Base-by-base conservation (phyloP, 148 eudicot genomes). In the Limonium bicolor region DNA sequence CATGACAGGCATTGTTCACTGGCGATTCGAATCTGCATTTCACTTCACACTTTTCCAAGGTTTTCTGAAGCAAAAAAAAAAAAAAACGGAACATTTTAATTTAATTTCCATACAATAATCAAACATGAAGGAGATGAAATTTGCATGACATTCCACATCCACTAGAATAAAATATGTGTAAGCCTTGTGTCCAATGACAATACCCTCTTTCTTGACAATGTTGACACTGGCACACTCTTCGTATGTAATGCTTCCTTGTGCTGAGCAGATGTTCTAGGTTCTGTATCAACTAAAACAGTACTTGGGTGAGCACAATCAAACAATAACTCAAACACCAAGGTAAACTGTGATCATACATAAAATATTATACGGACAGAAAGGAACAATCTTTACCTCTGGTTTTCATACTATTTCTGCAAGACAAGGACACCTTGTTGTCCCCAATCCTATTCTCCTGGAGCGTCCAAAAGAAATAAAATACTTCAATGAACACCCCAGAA, bases 11-110 rank as follows among this genome's bases (percentile, higher is more conserved):
- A 28, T 18, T 55, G 12, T 28, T 32, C 52, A 27, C 33, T 43
- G 57, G 30, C 43, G 50, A 34, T 37, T 44, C 38, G 50, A 31
- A 49, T 19, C 14, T 45, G 23, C 26, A 27, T 21, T 43, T 28
- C 27, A 41, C 41, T 19, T 27, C 57, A 48, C n/a, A n/a, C n/a
- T n/a, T n/a, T n/a, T 49, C 56, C 61, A 48, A 16, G 17, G 31
- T 16, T 32, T 20, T 14, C 48, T 43, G 25, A 30, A 34, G 44
- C 36, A 29, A 20, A 18, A 36, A 27, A 44, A 30, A 24, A 15
- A 20, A 41, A 20, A 26, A 20, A 27, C 22, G 23, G 2, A 10
- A 32, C 34, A 6, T 44, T 16, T 24, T 13, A n/a, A 41, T n/a
- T n/a, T n/a, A n/a, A n/a, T n/a, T n/a, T n/a, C n/a, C n/a, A n/a